phyloP scores from a whole-genome alignment of 345 rosid species.

The Salix suchowensis region DNA sequence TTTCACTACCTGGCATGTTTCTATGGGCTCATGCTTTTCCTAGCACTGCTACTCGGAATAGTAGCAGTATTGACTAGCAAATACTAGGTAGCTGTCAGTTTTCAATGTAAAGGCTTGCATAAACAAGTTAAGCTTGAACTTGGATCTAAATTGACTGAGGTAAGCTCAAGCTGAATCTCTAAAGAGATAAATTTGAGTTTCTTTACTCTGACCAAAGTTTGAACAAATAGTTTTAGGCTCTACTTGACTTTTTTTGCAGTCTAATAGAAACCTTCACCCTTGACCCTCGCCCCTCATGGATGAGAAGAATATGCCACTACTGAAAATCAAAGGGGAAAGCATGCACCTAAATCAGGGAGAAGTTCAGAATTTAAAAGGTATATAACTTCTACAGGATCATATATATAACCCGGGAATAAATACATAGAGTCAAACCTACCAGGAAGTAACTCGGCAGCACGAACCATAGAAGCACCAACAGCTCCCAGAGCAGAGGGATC shows the following conservation, averaged over 20 bases:
- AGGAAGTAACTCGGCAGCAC: slow-evolving; percentile 83
- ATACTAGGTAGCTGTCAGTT: too few species aligned
- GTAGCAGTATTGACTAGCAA: too few species aligned
- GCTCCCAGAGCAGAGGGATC: slow-evolving; percentile 73
- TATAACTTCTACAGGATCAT: too few species aligned
- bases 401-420: neutral
- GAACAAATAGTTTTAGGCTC: neutral
- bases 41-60: too few species aligned
- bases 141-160: neutral
- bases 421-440: slow-evolving; percentile 44
- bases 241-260: neutral
- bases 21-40: too few species aligned
- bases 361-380: too few species aligned
- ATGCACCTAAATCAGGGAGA: too few species aligned
- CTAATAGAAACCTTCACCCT: neutral
- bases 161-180: neutral
- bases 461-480: slow-evolving; percentile 64
- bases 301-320: neutral
- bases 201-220: neutral
- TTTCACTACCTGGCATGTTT: too few species aligned
- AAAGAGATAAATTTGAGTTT: neutral
- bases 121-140: neutral
- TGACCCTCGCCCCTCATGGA: neutral
- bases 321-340: neutral
- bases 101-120: too few species aligned